These are phyloP conservation scores for Termitomyces sp. DNA, from an alignment of 768 basidiomycete species.

Conservation along the genomic window DNA sequence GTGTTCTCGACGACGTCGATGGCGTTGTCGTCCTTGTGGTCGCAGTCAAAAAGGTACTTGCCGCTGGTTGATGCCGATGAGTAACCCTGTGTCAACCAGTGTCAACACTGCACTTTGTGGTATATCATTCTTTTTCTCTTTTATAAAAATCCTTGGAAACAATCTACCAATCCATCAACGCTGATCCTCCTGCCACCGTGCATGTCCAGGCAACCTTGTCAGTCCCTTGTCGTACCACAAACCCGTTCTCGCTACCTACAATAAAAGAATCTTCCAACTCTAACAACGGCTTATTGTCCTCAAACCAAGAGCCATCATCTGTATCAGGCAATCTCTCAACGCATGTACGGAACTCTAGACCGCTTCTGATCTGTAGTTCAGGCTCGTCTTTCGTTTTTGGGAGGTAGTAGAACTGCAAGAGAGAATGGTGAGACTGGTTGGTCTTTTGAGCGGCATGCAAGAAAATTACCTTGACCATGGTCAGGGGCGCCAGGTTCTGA, in stretches of 20 bases:
- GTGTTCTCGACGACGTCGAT: constrained; percentile 7
- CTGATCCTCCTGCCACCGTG: constrained; percentile 31
- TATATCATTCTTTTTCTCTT: too few relatives aligned
- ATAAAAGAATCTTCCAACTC: constrained; percentile 31
- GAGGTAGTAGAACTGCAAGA: constrained; percentile 38
- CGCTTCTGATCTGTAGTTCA: background rate
- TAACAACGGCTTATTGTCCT: constrained; percentile 7
- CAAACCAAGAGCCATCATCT: background rate
- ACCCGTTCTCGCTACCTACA: constrained; percentile 55
- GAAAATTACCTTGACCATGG: constrained; percentile 40
- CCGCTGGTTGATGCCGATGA: constrained; percentile 12
- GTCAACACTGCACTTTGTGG: constrained; percentile 6
- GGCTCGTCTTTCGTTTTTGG: constrained; percentile 17
- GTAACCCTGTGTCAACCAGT: constrained; percentile 11
- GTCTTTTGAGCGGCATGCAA: background rate
- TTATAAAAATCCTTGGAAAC: background rate
- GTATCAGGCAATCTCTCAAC: constrained; percentile 16
- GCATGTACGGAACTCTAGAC: constrained; percentile 13
- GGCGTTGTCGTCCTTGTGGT: constrained; percentile 1
- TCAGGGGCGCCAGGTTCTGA: constrained; percentile 39
- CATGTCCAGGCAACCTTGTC: constrained; percentile 36
- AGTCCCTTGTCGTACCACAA: constrained; percentile 28
- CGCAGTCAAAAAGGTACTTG: constrained; percentile 14
- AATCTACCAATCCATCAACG: constrained; percentile 14
- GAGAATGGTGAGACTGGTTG: background rate